phyloP scores from a whole-genome alignment of 495 filamentous ascomycete genomes.

The Podospora australis region DNA sequence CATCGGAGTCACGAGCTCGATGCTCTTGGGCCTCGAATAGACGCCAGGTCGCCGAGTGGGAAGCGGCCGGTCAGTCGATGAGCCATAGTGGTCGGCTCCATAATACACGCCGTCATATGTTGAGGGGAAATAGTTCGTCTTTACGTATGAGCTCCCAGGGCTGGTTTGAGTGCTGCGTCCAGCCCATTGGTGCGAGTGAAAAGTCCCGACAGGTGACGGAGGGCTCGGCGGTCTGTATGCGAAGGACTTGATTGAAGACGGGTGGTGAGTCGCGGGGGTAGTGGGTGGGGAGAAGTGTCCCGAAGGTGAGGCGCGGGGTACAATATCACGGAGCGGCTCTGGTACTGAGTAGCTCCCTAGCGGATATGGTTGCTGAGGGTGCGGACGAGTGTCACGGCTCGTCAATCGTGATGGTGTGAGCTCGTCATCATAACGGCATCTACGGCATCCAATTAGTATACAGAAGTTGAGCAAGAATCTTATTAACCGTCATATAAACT shows the following conservation, averaged over 20 bases:
- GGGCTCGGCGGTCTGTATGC: conserved; percentile 41
- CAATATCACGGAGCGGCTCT: conserved; percentile 45
- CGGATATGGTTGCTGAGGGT: too few species aligned
- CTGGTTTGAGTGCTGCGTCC: conserved; percentile 37
- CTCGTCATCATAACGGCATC: conserved; percentile 42
- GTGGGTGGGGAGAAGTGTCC: conserved; percentile 38
- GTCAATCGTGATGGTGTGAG: conserved; percentile 24
- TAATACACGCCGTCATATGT: conserved; percentile 42
- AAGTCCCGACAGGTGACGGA: conserved; percentile 33
- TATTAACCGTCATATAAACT: too few species aligned
- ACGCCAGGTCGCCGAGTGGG: conserved; percentile 36
- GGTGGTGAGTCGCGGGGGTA: conserved; percentile 28
- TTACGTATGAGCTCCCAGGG: conserved; percentile 41
- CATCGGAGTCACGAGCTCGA: conserved; percentile 46
- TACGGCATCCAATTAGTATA: conserved; percentile 21
- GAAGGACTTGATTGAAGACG: conserved; percentile 31
- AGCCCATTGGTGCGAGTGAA: conserved; percentile 37
- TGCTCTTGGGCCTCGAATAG: conserved; percentile 45
- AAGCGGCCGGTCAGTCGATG: conserved; percentile 37
- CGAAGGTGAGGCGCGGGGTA: conserved; percentile 46
- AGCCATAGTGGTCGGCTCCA: conserved; percentile 26
- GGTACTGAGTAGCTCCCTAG: conserved; percentile 25
- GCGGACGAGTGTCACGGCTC: conserved; percentile 18
- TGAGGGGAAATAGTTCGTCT: conserved; percentile 34
- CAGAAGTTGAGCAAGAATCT: too few species aligned